These are phyloP conservation scores for Colletotrichum sojae DNA, from an alignment of 2,329 filamentous ascomycete species.

Conservation along the genomic window DNA sequence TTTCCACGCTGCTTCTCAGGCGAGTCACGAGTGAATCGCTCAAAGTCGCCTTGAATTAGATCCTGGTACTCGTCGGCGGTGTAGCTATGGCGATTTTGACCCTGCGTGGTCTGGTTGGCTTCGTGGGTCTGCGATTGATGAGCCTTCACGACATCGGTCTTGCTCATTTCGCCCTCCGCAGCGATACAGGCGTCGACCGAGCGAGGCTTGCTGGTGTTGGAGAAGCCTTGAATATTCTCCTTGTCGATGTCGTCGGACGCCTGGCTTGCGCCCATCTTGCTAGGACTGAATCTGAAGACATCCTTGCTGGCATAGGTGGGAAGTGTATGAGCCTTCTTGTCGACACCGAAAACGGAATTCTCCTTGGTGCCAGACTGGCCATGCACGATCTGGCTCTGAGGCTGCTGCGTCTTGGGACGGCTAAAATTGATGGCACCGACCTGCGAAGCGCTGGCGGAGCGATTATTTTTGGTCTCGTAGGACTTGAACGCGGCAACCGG, in stretches of 20 bases:
- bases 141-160: not conserved
- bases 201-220: not conserved
- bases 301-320: not conserved
- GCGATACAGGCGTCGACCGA: not conserved
- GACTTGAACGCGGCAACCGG: not conserved
- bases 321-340: slow-evolving; percentile 1
- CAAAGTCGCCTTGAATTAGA: slow-evolving; percentile 29
- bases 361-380: not conserved
- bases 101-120: not conserved
- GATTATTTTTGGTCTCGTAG: not conserved
- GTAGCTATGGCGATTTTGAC: slow-evolving; percentile 12
- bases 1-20: slow-evolving; percentile 27
- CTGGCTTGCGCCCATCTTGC: not conserved
- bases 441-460: not conserved
- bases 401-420: slow-evolving; percentile 15
- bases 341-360: not conserved
- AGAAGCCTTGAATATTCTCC: not conserved
- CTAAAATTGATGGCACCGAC: slow-evolving; percentile 29
- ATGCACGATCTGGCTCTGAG: not conserved
- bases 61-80: slow-evolving; percentile 22
- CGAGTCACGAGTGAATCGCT: slow-evolving; percentile 15
- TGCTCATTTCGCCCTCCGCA: not conserved
- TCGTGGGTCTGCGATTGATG: not conserved
- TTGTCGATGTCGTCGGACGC: not conserved
- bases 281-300: not conserved